Evolutionary conservation across 2,329 filamentous ascomycete genomes (phyloP).

Genomic region (Fusarium nygamai): DNA sequence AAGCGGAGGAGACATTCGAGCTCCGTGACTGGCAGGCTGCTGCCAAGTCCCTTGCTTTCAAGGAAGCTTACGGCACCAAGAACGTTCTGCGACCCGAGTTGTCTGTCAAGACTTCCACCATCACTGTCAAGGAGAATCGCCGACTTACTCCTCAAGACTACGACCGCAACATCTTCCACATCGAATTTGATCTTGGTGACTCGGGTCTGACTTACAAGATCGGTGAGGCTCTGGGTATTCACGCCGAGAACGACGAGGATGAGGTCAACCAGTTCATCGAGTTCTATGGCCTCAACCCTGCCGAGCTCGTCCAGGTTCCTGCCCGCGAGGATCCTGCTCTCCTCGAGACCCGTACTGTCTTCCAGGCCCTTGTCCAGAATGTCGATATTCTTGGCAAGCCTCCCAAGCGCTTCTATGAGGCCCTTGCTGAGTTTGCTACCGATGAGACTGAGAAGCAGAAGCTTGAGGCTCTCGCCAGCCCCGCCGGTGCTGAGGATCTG

Average conservation of each 20-base stretch:
- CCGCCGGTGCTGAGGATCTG: slow-evolving; percentile 87
- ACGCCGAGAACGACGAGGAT: slow-evolving; percentile 88
- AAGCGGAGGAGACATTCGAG: slow-evolving; percentile 71
- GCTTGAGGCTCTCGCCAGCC: slow-evolving; percentile 78
- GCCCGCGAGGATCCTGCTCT: slow-evolving; percentile 79
- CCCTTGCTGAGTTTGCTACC: slow-evolving; percentile 83
- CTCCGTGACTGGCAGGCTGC: slow-evolving; percentile 83
- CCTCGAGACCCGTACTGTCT: slow-evolving; percentile 89
- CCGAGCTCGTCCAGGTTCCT: slow-evolving; percentile 90
- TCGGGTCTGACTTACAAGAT: slow-evolving; percentile 97
- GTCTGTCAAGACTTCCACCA: slow-evolving; percentile 83
- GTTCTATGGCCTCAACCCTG: slow-evolving; percentile 84
- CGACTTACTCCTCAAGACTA: slow-evolving; percentile 88
- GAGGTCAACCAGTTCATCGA: slow-evolving; percentile 87
- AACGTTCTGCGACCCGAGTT: slow-evolving; percentile 84
- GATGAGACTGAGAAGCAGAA: slow-evolving; percentile 85
- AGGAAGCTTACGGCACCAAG: slow-evolving; percentile 87
- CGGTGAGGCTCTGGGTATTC: slow-evolving; percentile 94
- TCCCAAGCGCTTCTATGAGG: slow-evolving; percentile 97
- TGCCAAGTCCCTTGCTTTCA: slow-evolving; percentile 90
- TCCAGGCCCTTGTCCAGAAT: slow-evolving; percentile 91
- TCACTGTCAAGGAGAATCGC: slow-evolving; percentile 94
- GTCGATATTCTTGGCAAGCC: slow-evolving; percentile 97
- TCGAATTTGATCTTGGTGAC: slow-evolving; percentile 93
- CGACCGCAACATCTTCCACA: slow-evolving; percentile 99